Conservation (phyloP, 176 grass and related monocot genomes). For the Metroxylon sagu region DNA sequence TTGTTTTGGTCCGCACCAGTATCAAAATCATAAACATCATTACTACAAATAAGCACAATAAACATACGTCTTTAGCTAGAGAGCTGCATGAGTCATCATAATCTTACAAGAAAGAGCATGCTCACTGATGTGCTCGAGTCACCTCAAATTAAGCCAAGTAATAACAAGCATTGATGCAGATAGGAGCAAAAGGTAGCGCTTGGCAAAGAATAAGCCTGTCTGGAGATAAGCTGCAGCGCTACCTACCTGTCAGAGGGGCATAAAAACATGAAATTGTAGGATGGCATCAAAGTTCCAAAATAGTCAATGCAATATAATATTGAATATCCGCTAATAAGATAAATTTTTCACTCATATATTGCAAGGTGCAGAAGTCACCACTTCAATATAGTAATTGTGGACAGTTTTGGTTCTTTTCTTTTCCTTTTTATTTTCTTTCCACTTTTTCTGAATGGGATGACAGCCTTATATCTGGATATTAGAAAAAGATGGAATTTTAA, state of each 20-base stretch:
- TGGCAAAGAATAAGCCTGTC: constrained; percentile 46
- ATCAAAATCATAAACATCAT: constrained; percentile 88
- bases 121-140: background rate
- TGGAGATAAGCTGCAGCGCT: constrained; percentile 52
- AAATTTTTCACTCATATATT: too few relatives aligned
- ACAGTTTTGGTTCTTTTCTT: too few relatives aligned
- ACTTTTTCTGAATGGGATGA: too few relatives aligned
- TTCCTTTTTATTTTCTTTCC: too few relatives aligned
- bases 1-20: constrained; percentile 72
- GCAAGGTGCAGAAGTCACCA: too few relatives aligned
- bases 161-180: constrained; percentile 61
- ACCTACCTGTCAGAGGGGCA: constrained; percentile 40
- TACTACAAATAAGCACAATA: constrained; percentile 40
- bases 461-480: too few relatives aligned
- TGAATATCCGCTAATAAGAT: too few relatives aligned
- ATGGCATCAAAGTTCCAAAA: background rate
- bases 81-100: background rate
- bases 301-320: background rate
- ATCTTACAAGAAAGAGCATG: background rate
- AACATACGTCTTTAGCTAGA: background rate
- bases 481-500: too few relatives aligned
- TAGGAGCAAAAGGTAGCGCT: constrained; percentile 47
- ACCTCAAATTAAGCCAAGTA: constrained; percentile 95
- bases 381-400: too few relatives aligned
- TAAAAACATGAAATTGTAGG: background rate